Percentiles rank a stretch among this genome's conserved stretches.
Conservation (phyloP, 208 protist species). For the Leishmania guyanensis region DNA sequence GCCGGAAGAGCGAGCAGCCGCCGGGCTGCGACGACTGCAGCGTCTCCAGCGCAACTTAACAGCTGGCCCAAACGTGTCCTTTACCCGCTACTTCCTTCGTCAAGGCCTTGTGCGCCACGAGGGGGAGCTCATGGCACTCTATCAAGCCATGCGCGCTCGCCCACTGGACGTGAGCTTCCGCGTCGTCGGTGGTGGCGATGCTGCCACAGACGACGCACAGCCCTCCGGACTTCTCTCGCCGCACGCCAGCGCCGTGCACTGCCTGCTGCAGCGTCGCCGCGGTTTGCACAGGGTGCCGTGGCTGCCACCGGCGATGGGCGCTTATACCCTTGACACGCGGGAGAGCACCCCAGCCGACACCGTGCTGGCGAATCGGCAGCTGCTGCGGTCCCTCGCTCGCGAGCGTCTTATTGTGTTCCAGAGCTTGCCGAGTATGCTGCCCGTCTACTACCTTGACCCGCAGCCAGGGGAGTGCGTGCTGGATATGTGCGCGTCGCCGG, state of each 20-base stretch:
- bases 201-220: not conserved
- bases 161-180: slow-evolving; percentile 55
- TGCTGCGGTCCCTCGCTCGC: slow-evolving; percentile 58
- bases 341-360: slow-evolving; percentile 36
- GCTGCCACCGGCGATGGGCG: slow-evolving; percentile 57
- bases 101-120: slow-evolving; percentile 73
- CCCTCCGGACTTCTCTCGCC: not conserved
- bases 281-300: slow-evolving; percentile 57
- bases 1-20: slow-evolving; percentile 23
- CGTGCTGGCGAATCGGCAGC: slow-evolving; percentile 50
- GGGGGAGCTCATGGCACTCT: slow-evolving; percentile 61
- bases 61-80: slow-evolving; percentile 71
- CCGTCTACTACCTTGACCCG: slow-evolving; percentile 66
- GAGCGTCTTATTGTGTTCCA: slow-evolving; percentile 76
- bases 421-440: slow-evolving; percentile 76
- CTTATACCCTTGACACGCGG: slow-evolving; percentile 56
- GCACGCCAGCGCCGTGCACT: slow-evolving; percentile 31
- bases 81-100: slow-evolving; percentile 78
- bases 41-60: slow-evolving; percentile 34
- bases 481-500: slow-evolving; percentile 87
- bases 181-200: slow-evolving; percentile 29
- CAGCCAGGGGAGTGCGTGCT: slow-evolving; percentile 69
- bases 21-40: slow-evolving; percentile 43
- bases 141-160: slow-evolving; percentile 62
- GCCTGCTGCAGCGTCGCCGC: slow-evolving; percentile 38